A percentile compares a stretch with the other conserved stretches of the same genome.
Evolutionary conservation across 225 moss, liverwort and hornwort genomes (phyloP).

Genomic region (Ulota crispa): DNA sequence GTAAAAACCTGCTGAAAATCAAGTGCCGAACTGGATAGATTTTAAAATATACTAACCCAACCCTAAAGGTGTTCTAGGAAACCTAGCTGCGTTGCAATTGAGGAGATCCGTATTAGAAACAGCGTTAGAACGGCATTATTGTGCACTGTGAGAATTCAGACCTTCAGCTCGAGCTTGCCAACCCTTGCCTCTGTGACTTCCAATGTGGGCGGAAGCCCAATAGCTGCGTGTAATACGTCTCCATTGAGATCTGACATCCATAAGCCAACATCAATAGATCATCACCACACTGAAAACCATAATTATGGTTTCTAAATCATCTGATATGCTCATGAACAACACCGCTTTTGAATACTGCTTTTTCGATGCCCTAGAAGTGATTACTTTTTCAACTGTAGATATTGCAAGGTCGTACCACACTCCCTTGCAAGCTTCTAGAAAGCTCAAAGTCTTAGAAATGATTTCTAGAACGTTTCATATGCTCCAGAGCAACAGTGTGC

Average conservation of each 20-base stretch:
- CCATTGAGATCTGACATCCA: constrained; percentile 89
- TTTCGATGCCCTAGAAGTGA: neutral
- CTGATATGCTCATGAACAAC: neutral
- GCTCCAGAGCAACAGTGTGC: neutral
- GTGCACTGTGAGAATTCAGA: constrained; percentile 12
- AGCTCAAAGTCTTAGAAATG: neutral
- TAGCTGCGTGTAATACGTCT: constrained; percentile 88
- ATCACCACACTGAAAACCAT: neutral
- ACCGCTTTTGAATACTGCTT: neutral
- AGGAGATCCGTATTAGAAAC: neutral
- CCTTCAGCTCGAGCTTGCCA: constrained; percentile 94
- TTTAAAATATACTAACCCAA: neutral
- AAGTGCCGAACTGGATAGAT: neutral
- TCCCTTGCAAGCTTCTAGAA: neutral
- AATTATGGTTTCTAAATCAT: neutral
- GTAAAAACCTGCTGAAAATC: neutral
- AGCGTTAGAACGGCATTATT: neutral
- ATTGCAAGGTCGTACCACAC: neutral
- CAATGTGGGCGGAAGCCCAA: constrained; percentile 90
- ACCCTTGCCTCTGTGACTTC: constrained; percentile 94
- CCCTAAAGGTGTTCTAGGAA: neutral
- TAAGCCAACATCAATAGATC: constrained; percentile 6
- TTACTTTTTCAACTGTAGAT: neutral
- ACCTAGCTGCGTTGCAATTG: neutral
- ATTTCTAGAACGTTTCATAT: neutral